Percentiles rank a stretch among this genome's conserved stretches.
Evolutionary conservation across 163 green algal genomes (phyloP).

Genomic region (Scenedesmus sp.): DNA sequence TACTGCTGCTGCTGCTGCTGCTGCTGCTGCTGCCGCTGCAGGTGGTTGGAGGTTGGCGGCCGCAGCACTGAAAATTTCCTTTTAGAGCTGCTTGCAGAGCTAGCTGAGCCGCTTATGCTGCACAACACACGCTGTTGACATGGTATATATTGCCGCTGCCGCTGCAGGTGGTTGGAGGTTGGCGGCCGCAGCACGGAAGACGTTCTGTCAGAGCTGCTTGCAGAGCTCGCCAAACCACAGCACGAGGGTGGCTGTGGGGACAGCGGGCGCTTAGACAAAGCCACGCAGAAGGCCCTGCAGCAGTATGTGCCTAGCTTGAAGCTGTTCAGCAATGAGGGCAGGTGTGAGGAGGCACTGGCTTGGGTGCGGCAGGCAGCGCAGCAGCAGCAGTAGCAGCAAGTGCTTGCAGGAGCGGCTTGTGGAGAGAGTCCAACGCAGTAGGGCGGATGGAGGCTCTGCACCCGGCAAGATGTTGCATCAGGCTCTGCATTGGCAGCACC

Average conservation of each 20-base stretch:
- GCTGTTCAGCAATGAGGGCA: constrained; percentile 44
- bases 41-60: constrained; percentile 50
- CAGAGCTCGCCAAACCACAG: constrained; percentile 31
- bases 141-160: neutral
- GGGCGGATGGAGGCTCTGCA: neutral
- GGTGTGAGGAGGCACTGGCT: neutral
- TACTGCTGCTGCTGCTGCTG: no score
- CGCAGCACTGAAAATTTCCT: constrained; percentile 47
- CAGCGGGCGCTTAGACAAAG: constrained; percentile 60
- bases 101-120: constrained; percentile 28
- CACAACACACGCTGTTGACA: no score
- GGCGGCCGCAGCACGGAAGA: constrained; percentile 44
- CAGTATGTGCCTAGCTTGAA: constrained; percentile 62
- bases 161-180: constrained; percentile 52
- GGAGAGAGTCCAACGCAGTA: neutral
- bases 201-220: constrained; percentile 58
- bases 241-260: constrained; percentile 60
- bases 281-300: constrained; percentile 62
- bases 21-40: neutral
- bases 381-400: neutral
- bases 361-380: constrained; percentile 18
- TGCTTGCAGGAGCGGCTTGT: neutral
- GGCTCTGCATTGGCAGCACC: neutral
- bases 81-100: constrained; percentile 53
- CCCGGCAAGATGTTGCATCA: neutral